These are phyloP conservation scores for Hypoxylon sp. DNA, from an alignment of 2,329 filamentous ascomycete species.

Conservation along the genomic window DNA sequence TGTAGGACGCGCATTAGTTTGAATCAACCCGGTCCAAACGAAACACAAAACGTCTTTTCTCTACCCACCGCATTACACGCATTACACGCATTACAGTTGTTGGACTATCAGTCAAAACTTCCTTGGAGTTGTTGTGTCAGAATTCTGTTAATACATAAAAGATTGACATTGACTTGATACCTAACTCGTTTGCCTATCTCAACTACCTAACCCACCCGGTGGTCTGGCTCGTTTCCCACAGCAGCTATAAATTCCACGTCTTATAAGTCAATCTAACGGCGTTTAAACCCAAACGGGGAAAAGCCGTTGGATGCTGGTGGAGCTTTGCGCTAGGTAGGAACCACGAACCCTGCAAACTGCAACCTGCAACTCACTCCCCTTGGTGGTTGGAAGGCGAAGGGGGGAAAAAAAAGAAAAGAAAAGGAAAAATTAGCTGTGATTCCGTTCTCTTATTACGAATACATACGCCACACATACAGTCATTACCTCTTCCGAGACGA, in stretches of 20 bases:
- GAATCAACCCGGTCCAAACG: conserved; percentile 14
- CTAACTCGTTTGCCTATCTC: too few relatives aligned
- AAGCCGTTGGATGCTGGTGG: conserved; percentile 31
- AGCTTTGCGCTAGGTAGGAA: conserved; percentile 17
- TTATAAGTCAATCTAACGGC: conserved; percentile 35
- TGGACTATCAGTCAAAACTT: background rate
- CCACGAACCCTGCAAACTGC: conserved; percentile 32
- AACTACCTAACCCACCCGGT: conserved; percentile 15
- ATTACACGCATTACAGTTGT: conserved; percentile 2
- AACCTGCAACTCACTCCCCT: conserved; percentile 23
- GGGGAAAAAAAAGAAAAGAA: conserved; percentile 18
- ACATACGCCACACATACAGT: conserved; percentile 11
- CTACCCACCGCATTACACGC: conserved; percentile 2
- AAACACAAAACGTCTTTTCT: conserved; percentile 20
- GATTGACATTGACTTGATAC: too few relatives aligned
- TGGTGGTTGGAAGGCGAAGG: conserved; percentile 15
- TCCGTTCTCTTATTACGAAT: conserved; percentile 11
- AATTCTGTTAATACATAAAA: conserved; percentile 9
- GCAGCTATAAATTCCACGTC: conserved; percentile 32
- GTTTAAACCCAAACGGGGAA: conserved; percentile 38
- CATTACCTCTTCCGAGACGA: conserved; percentile 17
- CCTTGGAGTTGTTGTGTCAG: background rate
- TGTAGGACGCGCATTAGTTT: conserved; percentile 24
- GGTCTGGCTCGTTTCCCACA: conserved; percentile 30
- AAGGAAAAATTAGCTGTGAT: conserved; percentile 9